Base-by-base conservation (phyloP, 73 alveolate genomes). In the Strombidium stylifer region DNA sequence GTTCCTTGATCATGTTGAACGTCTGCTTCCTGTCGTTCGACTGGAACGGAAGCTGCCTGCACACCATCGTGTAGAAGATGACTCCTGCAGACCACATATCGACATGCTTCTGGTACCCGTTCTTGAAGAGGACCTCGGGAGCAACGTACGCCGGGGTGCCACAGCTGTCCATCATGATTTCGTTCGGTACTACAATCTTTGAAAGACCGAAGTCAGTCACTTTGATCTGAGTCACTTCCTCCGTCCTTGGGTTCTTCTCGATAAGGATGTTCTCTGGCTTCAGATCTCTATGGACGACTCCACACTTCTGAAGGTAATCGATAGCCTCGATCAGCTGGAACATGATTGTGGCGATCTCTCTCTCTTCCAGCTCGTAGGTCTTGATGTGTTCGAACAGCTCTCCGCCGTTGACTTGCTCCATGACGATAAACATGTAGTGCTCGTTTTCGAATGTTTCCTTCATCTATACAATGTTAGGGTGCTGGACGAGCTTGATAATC, bases 181-280 rank as follows among this genome's bases (percentile, higher is more conserved):
- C 89, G 20, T 61, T 60, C 16, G 87, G 87, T 30, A 72, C 85
- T 4, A 80, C 41, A 26, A 83, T 74, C 53, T 83, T 88, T 24
- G 85, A 34, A 15, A 87, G 66, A 18, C 96, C 96, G 49, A 87
- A 87, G 60, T 87, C 96, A 37, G 91, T 66, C 44, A 88, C 23
- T 46, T 88, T 82, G 10, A 85, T 73, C 31, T 81, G 81, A 15
- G 84, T 69, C 7, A 69, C 60, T 19, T 48, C 78, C 10, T 61
- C 8, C 19, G 30, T 45, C 14, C 50, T 1, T 25, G 91, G 42
- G 30, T 75, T 44, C 26, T 65, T 75, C n/a, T 83, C 84, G 48
- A 89, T 81, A 65, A 89, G 69, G 59, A 89, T 84, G 24, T 82
- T 82, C 72, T 86, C 96, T 16, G 95, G 91, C 65, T 85, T 85